Evolutionary conservation across 1,284 basidiomycete genomes (phyloP), one percentile per base, ranked within the genome.

Genomic region (Baeospora myosura): DNA sequence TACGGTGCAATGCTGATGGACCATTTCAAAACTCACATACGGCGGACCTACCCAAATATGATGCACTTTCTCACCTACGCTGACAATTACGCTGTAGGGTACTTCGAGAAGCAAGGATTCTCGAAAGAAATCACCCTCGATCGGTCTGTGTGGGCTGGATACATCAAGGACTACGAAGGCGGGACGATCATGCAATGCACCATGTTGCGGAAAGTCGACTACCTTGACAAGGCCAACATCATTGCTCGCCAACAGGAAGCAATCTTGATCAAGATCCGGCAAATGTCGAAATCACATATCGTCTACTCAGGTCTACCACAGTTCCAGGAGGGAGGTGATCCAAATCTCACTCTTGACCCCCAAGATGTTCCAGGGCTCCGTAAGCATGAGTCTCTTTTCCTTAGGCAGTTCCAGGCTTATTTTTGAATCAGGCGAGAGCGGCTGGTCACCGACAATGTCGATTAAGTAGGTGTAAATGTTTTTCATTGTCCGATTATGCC

Each of bases 81-180:
- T 31, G 96, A 99, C 65, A 98, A 98, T 62, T 99, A 93, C 60
- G 94, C 95, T 6, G 94, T 98, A 40, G 96, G 96, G 4, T 98
- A 97, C 65, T 98, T 98, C 69, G 93, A 94, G 60, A 98, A 98
- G 63, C 95, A 98, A 65, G 94, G 95, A 0, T 99, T 99, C 65
- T 90, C 91, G 1, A 98, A 98, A 63, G 94, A 98, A 50, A 96
- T 99, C 51, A 87, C 84, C 0, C 77, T 96, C 14, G 85, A 88
- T 45, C 79, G 94, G 29, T 82, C 89, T 2, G 73, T 88, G 3
- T 99, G 96, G 96, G 94, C 95, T 1, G 96, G 95, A 1, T 98
- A 99, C 62, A 98, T 99, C 79, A 99, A 98, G 63, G 96, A 99
- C 61, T 99, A 99, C 63, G 96, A 99, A 61, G 96, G 96, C 36